These are phyloP conservation scores for Camellia lanceoleosa DNA, from an alignment of 148 eudicot genomes.

Conservation along the genomic window DNA sequence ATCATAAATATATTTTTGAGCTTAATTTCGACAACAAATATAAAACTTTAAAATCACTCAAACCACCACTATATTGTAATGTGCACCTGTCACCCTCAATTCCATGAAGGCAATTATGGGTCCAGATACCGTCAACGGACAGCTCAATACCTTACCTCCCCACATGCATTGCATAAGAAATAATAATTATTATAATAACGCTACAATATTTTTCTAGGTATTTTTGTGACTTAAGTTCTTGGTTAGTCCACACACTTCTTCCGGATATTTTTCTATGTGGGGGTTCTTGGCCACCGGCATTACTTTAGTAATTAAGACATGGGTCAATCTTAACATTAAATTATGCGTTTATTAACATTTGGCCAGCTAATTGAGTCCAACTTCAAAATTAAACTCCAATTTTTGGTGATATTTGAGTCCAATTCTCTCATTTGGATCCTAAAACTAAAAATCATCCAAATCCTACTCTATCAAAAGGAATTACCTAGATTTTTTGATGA, in stretches of 20 bases:
- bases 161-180: not conserved
- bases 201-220: not conserved
- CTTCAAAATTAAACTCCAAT: no score
- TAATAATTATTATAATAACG: not conserved
- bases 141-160: conserved; percentile 7
- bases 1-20: not conserved
- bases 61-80: not conserved
- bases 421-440: not conserved
- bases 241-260: not conserved
- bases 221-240: not conserved
- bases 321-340: no score
- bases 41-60: not conserved
- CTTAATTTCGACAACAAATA: conserved; percentile 12
- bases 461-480: not conserved
- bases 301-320: no score
- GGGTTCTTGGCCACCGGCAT: no score
- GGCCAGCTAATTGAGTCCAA: no score
- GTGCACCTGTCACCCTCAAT: not conserved
- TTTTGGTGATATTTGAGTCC: not conserved
- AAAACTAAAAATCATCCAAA: not conserved
- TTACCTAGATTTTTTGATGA: not conserved
- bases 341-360: no score
- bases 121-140: conserved; percentile 4
- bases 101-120: not conserved
- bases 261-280: no score